phyloP scores from a whole-genome alignment of 2,329 filamentous ascomycete species.

The Cercospora sp. region DNA sequence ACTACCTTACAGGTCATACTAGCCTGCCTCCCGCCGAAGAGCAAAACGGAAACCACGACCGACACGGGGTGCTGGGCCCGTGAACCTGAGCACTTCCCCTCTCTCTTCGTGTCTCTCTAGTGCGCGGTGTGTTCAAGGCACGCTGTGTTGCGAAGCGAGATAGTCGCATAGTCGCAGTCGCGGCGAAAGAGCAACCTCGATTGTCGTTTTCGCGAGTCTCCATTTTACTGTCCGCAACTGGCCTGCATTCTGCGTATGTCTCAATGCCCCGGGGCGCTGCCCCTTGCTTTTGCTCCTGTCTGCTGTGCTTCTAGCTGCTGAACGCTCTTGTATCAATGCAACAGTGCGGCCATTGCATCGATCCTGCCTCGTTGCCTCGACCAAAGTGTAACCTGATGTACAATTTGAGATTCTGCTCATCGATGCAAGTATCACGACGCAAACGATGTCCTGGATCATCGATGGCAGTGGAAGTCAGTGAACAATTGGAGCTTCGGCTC shows the following conservation, averaged over 20 bases:
- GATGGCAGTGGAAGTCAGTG: background rate
- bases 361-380: background rate
- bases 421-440: background rate
- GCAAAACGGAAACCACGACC: no score
- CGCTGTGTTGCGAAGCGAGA: no score
- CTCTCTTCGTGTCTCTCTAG: no score
- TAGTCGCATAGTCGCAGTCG: no score
- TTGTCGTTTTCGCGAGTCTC: background rate
- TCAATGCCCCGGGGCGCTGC: background rate
- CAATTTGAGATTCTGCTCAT: background rate
- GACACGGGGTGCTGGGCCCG: no score
- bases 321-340: background rate
- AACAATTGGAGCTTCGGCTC: background rate
- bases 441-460: background rate
- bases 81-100: no score
- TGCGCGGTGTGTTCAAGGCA: no score
- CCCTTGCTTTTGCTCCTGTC: background rate
- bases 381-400: background rate
- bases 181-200: no score
- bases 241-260: background rate
- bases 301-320: background rate
- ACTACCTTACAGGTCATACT: background rate
- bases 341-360: background rate
- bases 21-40: background rate
- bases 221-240: background rate